Evolutionary conservation across 1,139 yeast species (phyloP).

Genomic region (Candida sanyaensis): DNA sequence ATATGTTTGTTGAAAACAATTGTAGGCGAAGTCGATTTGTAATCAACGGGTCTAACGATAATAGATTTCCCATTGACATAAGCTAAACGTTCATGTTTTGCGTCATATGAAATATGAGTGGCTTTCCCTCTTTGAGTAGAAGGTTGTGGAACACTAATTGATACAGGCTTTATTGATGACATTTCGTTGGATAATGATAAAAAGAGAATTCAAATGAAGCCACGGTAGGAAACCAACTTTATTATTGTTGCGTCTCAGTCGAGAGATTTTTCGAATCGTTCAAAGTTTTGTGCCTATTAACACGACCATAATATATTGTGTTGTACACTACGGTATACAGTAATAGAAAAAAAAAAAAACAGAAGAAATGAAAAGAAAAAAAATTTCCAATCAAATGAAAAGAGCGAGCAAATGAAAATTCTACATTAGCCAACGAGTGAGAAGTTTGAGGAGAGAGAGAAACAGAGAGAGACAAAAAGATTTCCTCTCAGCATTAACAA

Average conservation of each 20-base stretch:
- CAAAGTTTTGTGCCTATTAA: background rate
- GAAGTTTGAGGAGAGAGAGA: background rate
- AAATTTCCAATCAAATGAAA: background rate
- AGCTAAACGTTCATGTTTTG: constrained; percentile 65
- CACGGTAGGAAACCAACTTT: background rate
- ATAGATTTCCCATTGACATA: constrained; percentile 85
- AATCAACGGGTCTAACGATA: constrained; percentile 63
- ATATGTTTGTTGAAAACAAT: constrained; percentile 76
- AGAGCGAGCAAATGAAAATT: background rate
- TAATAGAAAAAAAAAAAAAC: background rate
- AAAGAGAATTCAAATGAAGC: no score
- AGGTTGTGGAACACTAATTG: constrained; percentile 73
- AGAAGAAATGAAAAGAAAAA: background rate
- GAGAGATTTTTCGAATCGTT: no score
- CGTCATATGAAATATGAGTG: constrained; percentile 75
- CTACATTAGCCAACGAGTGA: background rate
- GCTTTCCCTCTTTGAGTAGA: constrained; percentile 69
- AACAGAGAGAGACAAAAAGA: background rate
- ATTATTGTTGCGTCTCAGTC: background rate
- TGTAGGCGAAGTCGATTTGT: constrained; percentile 34
- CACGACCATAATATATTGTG: background rate
- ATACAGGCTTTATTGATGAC: constrained; percentile 30
- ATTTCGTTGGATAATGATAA: constrained; percentile 12
- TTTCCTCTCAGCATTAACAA: background rate
- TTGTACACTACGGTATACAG: background rate